These are phyloP conservation scores for Globisporangium spinosum DNA, from an alignment of 352 stramenopile species.

Conservation along the genomic window DNA sequence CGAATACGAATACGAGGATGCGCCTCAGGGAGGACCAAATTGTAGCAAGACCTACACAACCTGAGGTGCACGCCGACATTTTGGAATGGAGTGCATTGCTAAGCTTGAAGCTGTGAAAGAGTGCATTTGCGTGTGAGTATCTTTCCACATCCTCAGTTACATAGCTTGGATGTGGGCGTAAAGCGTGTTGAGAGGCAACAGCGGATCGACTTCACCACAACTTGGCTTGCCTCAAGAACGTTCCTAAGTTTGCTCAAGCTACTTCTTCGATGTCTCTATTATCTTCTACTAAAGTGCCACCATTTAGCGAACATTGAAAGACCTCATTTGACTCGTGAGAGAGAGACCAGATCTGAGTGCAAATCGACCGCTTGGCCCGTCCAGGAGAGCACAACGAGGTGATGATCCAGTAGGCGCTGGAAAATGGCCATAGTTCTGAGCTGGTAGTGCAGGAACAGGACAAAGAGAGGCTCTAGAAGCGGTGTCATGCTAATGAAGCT, in stretches of 20 bases:
- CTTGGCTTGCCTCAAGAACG: neutral
- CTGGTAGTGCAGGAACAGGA: neutral
- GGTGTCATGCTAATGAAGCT: neutral
- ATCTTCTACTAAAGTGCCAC: neutral
- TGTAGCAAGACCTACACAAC: neutral
- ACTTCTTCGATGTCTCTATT: neutral
- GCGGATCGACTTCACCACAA: neutral
- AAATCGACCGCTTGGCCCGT: neutral
- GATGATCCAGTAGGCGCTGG: neutral
- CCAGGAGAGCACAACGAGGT: neutral
- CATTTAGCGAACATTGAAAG: neutral
- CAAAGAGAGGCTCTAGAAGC: neutral
- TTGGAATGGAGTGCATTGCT: neutral
- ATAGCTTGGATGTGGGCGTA: neutral
- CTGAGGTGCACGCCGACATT: neutral
- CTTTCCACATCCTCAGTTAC: neutral
- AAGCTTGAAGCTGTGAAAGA: neutral
- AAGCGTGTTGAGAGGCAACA: too few species aligned
- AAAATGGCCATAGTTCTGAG: neutral
- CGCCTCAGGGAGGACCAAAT: neutral
- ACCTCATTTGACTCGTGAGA: neutral
- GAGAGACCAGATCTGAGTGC: neutral
- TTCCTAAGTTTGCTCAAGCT: neutral
- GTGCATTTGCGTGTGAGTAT: neutral
- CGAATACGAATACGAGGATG: neutral